Base-by-base conservation (phyloP, 164 flowering plant species). In the Umbilicus rupestris region DNA sequence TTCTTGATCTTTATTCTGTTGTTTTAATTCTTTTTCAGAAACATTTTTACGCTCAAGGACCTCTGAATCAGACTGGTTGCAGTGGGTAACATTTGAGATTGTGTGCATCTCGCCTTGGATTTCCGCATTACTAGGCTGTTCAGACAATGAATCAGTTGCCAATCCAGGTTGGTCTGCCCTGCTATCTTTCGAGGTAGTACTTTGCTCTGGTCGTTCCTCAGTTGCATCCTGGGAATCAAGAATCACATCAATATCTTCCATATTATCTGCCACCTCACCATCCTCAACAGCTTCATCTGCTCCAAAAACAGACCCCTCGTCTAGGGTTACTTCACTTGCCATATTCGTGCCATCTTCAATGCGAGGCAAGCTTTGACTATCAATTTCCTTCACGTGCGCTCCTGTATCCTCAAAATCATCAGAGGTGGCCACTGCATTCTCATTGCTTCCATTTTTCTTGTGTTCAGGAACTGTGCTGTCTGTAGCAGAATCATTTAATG, bases 41-140 rank as follows among this genome's bases (percentile, higher is more conserved):
- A 65, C 68, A 30, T 33, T 71, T 63, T 76, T 70, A 66, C 59
- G 73, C 63, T 52, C 73, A 66, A 58, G 70, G 68, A 68, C 72
- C 47, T 77, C 73, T 17, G 31, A 42, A 24, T 65, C 65, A 58
- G 31, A 62, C 58, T 62, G 39, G 47, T 69, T 52, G 58, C 52
- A 2, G n/a, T n/a, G n/a, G 4, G 55, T n/a, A 49, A 49, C 55
- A 9, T 52, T 12, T 52, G 58, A 52, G 29, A 22, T 30, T 20
- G 58, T 26, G 24, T 22, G 58, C 11, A 7, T 24, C 58, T 7
- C 30, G 15, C 29, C 58, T 52, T 52, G 29, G 30, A 52, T 24
- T 52, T 9, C 15, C 58, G 2, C 30, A 52, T 52, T 52, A 52
- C 12, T 8, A 9, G 58, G 30, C 29, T 9, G 2, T 2, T 22